These are phyloP conservation scores for Fusarium globosum DNA, from an alignment of 2,329 filamentous ascomycete species.

Conservation along the genomic window DNA sequence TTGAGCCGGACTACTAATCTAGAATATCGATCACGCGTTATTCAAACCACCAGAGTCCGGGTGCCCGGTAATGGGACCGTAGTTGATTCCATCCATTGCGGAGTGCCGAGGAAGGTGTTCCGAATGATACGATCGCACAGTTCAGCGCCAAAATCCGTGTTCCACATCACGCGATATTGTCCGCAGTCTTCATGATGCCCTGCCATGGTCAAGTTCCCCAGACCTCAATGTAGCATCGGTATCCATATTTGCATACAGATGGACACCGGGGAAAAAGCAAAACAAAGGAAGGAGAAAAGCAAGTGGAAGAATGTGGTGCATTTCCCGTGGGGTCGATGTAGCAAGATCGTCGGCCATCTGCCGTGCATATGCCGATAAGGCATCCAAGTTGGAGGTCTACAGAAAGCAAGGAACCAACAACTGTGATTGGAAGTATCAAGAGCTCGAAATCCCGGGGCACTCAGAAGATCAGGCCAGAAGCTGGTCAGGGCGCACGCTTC, in stretches of 20 bases:
- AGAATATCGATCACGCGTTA: conserved; percentile 35
- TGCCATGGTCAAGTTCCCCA: conserved; percentile 17
- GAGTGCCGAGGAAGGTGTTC: conserved; percentile 36
- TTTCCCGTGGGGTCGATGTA: conserved; percentile 37
- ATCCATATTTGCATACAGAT: conserved; percentile 1
- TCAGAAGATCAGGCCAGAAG: conserved; percentile 45
- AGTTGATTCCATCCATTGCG: conserved; percentile 10
- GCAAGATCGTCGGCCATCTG: conserved; percentile 44
- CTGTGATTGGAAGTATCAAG: conserved; percentile 39
- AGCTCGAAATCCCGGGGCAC: conserved; percentile 23
- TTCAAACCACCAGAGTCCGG: conserved; percentile 13
- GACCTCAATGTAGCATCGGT: conserved; percentile 11
- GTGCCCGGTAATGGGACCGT: background rate
- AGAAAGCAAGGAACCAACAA: conserved; percentile 16
- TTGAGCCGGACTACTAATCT: conserved; percentile 8
- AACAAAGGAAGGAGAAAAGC: conserved; percentile 11
- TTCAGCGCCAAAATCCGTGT: conserved; percentile 10
- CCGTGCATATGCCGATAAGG: conserved; percentile 47
- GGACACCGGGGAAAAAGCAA: conserved; percentile 8
- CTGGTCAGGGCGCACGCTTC: conserved; percentile 37
- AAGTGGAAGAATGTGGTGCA: conserved; percentile 4
- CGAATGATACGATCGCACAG: conserved; percentile 36
- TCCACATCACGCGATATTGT: conserved; percentile 38
- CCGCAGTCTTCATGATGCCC: background rate
- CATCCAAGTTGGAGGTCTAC: conserved; percentile 29